These are phyloP conservation scores for Potentilla sterilis DNA, from an alignment of 306 rosid genomes.

Conservation along the genomic window DNA sequence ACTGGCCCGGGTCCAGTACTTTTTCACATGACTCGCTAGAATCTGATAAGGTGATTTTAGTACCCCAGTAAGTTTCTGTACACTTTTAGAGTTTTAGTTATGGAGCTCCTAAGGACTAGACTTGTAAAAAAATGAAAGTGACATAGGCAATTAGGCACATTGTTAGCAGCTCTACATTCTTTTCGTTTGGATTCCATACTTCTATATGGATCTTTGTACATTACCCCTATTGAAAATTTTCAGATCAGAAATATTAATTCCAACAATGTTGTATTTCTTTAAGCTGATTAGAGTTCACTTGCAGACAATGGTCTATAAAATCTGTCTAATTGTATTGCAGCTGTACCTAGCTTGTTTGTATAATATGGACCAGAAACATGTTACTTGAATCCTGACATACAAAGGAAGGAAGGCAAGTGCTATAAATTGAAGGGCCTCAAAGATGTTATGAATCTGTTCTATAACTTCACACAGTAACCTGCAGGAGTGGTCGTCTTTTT, in stretches of 20 bases:
- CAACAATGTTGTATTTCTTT: background rate
- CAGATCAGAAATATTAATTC: background rate
- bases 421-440: too few species aligned
- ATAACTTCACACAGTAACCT: too few species aligned
- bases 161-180: background rate
- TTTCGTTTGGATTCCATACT: background rate
- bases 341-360: background rate
- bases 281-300: background rate
- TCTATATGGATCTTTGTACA: background rate
- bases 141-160: background rate
- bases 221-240: background rate
- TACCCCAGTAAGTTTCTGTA: background rate
- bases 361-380: too few species aligned
- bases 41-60: background rate
- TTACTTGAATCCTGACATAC: too few species aligned
- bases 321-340: background rate
- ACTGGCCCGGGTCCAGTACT: background rate
- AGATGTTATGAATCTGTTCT: too few species aligned
- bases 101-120: background rate
- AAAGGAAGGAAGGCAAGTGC: too few species aligned
- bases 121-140: background rate
- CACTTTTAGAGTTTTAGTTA: background rate
- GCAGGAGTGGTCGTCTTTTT: too few species aligned
- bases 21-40: background rate
- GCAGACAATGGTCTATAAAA: background rate